Evolutionary conservation across 495 filamentous ascomycete species (phyloP).

Genomic region (Staphylotrichum tortipilum): DNA sequence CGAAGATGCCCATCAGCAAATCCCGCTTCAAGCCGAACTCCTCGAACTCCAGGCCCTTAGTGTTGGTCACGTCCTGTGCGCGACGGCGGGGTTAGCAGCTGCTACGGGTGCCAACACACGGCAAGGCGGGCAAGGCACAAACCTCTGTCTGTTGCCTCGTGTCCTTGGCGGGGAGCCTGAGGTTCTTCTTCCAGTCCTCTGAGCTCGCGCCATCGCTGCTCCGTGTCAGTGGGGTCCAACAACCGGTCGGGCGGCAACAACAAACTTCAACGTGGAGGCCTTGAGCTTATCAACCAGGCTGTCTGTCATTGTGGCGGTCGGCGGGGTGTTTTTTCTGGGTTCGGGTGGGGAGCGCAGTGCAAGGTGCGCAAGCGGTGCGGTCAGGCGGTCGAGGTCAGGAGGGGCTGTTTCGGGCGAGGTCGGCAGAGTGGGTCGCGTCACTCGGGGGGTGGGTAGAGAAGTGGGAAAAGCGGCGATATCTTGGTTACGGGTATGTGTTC

Average conservation of each 20-base stretch:
- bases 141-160: constrained; percentile 90
- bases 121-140: constrained; percentile 18
- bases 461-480: no score
- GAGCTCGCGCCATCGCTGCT: constrained; percentile 45
- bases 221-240: constrained; percentile 17
- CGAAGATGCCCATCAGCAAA: constrained; percentile 97
- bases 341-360: neutral
- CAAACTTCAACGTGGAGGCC: constrained; percentile 63
- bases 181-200: constrained; percentile 66
- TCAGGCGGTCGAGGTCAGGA: neutral
- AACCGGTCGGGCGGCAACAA: constrained; percentile 2
- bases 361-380: neutral
- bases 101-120: no score
- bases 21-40: constrained; percentile 92
- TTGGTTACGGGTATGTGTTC: no score
- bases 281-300: constrained; percentile 60
- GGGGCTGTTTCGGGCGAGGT: no score
- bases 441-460: no score
- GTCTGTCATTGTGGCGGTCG: constrained; percentile 33
- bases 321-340: neutral
- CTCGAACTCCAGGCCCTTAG: constrained; percentile 94
- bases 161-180: constrained; percentile 77
- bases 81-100: constrained; percentile 3
- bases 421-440: no score
- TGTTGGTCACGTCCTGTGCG: constrained; percentile 84